Base-by-base conservation (phyloP, 805 yeast genomes). In the Vanderwaltozyma verrucispora region DNA sequence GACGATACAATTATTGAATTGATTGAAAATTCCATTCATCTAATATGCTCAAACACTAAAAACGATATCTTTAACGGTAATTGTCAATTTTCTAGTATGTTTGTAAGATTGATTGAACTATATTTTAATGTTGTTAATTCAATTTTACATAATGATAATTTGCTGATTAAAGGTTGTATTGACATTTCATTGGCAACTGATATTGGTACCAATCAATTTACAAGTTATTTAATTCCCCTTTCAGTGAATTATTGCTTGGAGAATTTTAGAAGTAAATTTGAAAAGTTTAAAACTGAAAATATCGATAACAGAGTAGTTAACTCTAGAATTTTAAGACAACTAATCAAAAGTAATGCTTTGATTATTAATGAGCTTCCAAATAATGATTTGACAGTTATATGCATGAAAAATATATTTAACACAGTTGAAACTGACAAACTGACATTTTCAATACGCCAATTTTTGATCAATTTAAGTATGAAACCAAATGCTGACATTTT, bases 1-100 rank as follows among this genome's bases (percentile, higher is more conserved):
- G 97, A 88, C 49, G 59, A 77, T 31, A 63, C 75, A 1, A 65
- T 85, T 3, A 67, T 77, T 35, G 80, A 77, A 49, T 60, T 67
- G 27, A 64, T 74, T 4, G 63, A 69, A 26, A 54, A 60, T 16
- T 71, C 77, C 0, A 77, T 69, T 46, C 43, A 56, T 19, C 57
- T 56, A 11, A 69, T 74, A 39, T 71, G 75, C 47, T 44, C 52
- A 12, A 63, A 71, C 29, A 69, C 80, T 38, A 82, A 80, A 44
- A 74, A 72, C 13, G 77, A 74, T 11, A 62, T 81, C 39, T 74
- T 80, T 48, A 65, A 74, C 23, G 87, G 86, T 27, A 84, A 61
- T 19, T 45, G 58, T 32, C 67, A 56, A 17, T 80, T 78, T 50
- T 71, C 75, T 9, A 61, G 60, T 18, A 46, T 59, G 32, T 35